Evolutionary conservation across 768 basidiomycete species (phyloP).

Genomic region (Tylopilus rubrobrunneus): DNA sequence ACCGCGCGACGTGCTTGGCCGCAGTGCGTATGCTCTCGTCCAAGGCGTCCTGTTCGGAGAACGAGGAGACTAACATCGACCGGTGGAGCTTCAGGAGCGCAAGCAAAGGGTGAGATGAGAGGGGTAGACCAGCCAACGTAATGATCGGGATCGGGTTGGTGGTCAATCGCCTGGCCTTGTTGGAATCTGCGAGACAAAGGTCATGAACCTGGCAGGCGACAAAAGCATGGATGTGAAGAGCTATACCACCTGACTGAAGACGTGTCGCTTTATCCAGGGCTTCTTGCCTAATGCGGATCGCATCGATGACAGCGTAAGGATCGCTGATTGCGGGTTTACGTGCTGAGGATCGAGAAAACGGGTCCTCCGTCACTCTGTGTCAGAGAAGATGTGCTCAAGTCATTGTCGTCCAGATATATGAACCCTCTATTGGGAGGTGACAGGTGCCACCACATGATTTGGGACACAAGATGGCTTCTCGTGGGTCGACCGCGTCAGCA

Average conservation of each 20-base stretch:
- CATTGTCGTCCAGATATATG: neutral
- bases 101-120: conserved; percentile 74
- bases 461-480: conserved; percentile 68
- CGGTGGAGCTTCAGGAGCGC: conserved; percentile 69
- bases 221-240: neutral
- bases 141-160: conserved; percentile 65
- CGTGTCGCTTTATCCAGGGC: conserved; percentile 67
- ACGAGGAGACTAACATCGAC: conserved; percentile 56
- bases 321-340: conserved; percentile 50
- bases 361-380: conserved; percentile 39
- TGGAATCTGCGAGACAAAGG: conserved; percentile 43
- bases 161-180: conserved; percentile 55
- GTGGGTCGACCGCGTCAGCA: conserved; percentile 45
- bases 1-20: conserved; percentile 49
- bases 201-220: neutral
- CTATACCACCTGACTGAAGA: conserved; percentile 57
- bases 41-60: conserved; percentile 48
- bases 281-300: conserved; percentile 65
- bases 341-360: conserved; percentile 45
- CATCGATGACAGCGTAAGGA: conserved; percentile 57
- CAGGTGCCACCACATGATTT: conserved; percentile 65
- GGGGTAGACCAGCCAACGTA: conserved; percentile 51
- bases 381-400: neutral
- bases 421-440: conserved; percentile 59
- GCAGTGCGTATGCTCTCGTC: conserved; percentile 61